Evolutionary conservation across 352 stramenopile genomes (phyloP).

Genomic region (Phytophthora melonis): DNA sequence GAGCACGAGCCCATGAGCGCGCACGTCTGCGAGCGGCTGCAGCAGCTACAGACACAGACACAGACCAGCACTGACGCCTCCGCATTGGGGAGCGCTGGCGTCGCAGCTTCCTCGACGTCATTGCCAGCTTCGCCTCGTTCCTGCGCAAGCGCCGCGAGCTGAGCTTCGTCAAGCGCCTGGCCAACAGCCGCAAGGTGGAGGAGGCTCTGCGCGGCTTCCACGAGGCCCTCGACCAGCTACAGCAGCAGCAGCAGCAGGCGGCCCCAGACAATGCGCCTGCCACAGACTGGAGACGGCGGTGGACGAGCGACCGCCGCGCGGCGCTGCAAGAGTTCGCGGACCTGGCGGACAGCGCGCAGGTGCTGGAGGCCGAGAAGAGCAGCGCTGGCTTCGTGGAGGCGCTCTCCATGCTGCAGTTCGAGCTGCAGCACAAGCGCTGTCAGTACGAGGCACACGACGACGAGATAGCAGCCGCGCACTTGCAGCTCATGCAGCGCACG

Average conservation of each 20-base stretch:
- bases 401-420: conserved; percentile 27
- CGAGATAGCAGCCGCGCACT: background rate
- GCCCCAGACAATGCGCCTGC: background rate
- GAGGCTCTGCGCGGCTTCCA: conserved; percentile 25
- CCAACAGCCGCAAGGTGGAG: conserved; percentile 31
- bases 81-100: too few relatives aligned
- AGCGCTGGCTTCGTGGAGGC: conserved; percentile 4
- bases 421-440: conserved; percentile 19
- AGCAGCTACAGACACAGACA: background rate
- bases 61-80: too few relatives aligned
- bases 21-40: conserved; percentile 19
- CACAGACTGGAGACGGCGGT: conserved; percentile 18
- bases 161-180: conserved; percentile 25
- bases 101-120: too few relatives aligned
- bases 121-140: conserved; percentile 36
- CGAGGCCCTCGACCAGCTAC: conserved; percentile 35
- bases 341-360: conserved; percentile 13
- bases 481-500: conserved; percentile 18
- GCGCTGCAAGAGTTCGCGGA: conserved; percentile 18
- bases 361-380: conserved; percentile 11
- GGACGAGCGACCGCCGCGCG: conserved; percentile 27
- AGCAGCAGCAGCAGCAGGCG: conserved; percentile 18
- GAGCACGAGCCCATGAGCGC: conserved; percentile 21
- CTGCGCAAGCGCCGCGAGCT: conserved; percentile 8
- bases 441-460: background rate